Conservation (phyloP, 345 rosid genomes). For the Hypericum perforatum region DNA sequence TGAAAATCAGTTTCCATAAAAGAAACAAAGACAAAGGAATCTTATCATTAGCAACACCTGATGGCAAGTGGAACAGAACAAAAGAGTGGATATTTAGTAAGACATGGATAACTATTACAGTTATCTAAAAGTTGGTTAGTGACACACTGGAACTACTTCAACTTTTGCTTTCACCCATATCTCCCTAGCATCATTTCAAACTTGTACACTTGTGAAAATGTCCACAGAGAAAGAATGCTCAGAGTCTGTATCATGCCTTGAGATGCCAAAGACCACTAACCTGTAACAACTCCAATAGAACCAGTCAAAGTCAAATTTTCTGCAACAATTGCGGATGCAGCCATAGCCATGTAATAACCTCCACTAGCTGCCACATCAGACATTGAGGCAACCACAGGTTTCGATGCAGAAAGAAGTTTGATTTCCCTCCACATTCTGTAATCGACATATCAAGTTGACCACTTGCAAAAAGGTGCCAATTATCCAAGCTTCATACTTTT, state of each 20-base stretch:
- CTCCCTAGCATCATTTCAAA: too few relatives aligned
- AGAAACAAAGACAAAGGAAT: not conserved
- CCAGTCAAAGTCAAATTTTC: constrained; percentile 82
- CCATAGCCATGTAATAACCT: constrained; percentile 99
- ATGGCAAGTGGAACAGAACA: not conserved
- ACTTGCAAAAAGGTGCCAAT: not conserved
- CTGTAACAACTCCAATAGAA: constrained; percentile 90
- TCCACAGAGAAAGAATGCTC: too few relatives aligned
- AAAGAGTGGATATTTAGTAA: not conserved
- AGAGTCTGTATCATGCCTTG: too few relatives aligned
- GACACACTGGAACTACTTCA: too few relatives aligned
- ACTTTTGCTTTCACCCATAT: too few relatives aligned
- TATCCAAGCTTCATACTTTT: constrained; percentile 6
- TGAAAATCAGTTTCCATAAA: too few relatives aligned
- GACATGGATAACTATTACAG: too few relatives aligned
- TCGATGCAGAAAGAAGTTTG: constrained; percentile 64
- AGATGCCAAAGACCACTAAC: constrained; percentile 16
- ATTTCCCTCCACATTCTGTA: constrained; percentile 95
- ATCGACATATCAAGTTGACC: not conserved
- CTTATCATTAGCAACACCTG: not conserved
- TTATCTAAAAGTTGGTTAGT: too few relatives aligned
- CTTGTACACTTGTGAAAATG: too few relatives aligned
- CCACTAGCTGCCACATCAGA: constrained; percentile 94
- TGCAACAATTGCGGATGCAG: constrained; percentile 59
- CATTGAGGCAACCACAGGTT: constrained; percentile 90